phyloP scores from a whole-genome alignment of 2,329 filamentous ascomycete species.

The Penicillium aurantiogriseum region DNA sequence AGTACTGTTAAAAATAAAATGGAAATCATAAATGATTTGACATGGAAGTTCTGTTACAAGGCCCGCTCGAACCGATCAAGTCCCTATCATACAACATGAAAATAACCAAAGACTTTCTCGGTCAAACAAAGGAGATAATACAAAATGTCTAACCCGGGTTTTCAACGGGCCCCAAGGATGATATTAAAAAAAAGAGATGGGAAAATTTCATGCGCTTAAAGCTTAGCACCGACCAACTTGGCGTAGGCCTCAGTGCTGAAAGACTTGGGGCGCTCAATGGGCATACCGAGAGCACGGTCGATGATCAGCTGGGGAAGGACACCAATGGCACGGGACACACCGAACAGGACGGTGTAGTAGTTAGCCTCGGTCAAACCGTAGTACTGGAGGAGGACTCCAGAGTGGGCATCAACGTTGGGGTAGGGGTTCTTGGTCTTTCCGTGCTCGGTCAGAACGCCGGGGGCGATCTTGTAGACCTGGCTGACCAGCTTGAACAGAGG shows the following conservation, averaged over 20 bases:
- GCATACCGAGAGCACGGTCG: conserved; percentile 92
- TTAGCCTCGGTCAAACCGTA: conserved; percentile 98
- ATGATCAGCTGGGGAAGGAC: conserved; percentile 99
- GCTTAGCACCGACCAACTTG: conserved; percentile 85
- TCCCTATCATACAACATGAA: conserved; percentile 42
- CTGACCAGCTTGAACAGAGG: conserved; percentile 99
- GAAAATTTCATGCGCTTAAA: conserved; percentile 56
- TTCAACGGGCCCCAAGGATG: conserved; percentile 10
- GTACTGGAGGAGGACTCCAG: conserved; percentile 98
- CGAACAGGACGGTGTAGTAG: conserved; percentile 99
- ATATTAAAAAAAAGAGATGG: conserved; percentile 20
- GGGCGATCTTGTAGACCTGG: conserved; percentile 99
- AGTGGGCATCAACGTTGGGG: conserved; percentile 99
- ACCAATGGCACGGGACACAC: conserved; percentile 96
- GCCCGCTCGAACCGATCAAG: conserved; percentile 38
- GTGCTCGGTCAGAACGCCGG: conserved; percentile 96
- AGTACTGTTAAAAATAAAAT: neutral
- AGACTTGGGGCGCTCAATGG: conserved; percentile 98
- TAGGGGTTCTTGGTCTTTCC: conserved; percentile 99
- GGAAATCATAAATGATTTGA: conserved; percentile 17
- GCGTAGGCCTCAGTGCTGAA: conserved; percentile 97
- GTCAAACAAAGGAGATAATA: conserved; percentile 28
- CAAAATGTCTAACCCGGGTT: conserved; percentile 18
- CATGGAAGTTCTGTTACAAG: conserved; percentile 38
- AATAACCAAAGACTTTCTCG: conserved; percentile 34